These are phyloP conservation scores for Meyerozyma carpophila DNA, from an alignment of 1,139 yeast genomes.

Conservation along the genomic window DNA sequence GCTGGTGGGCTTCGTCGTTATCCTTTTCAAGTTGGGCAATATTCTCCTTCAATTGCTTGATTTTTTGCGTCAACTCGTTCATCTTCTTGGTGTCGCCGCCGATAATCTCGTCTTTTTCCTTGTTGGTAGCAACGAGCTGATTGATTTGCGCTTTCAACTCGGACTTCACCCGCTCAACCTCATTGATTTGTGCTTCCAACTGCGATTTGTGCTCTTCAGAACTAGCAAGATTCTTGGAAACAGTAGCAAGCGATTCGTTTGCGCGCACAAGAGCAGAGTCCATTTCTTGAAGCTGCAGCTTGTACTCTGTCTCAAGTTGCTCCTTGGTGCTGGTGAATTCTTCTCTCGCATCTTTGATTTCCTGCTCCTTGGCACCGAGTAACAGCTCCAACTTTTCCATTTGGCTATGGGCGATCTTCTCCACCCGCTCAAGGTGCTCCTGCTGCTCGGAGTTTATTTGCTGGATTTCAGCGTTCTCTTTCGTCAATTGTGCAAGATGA, in stretches of 20 bases:
- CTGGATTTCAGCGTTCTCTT: constrained; percentile 8
- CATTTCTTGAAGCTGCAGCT: background rate
- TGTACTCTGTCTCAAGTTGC: background rate
- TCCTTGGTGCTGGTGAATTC: background rate
- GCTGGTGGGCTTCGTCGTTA: constrained; percentile 1
- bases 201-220: constrained; percentile 5
- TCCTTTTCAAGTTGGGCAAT: background rate
- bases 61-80: constrained; percentile 17
- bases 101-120: constrained; percentile 20
- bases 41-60: constrained; percentile 12
- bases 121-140: constrained; percentile 13
- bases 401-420: constrained; percentile 18
- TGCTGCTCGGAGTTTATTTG: constrained; percentile 17
- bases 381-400: constrained; percentile 16
- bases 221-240: background rate
- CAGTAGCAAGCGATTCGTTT: background rate
- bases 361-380: constrained; percentile 4
- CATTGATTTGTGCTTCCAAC: constrained; percentile 17
- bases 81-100: constrained; percentile 21
- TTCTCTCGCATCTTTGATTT: background rate
- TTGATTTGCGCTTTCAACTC: constrained; percentile 4
- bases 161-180: constrained; percentile 18
- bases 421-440: constrained; percentile 17
- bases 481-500: constrained; percentile 5
- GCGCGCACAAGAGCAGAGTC: background rate